Percentiles rank a stretch among this genome's conserved stretches.
Conservation (phyloP, 2,329 filamentous ascomycete genomes). For the Hypoxylon sp. region DNA sequence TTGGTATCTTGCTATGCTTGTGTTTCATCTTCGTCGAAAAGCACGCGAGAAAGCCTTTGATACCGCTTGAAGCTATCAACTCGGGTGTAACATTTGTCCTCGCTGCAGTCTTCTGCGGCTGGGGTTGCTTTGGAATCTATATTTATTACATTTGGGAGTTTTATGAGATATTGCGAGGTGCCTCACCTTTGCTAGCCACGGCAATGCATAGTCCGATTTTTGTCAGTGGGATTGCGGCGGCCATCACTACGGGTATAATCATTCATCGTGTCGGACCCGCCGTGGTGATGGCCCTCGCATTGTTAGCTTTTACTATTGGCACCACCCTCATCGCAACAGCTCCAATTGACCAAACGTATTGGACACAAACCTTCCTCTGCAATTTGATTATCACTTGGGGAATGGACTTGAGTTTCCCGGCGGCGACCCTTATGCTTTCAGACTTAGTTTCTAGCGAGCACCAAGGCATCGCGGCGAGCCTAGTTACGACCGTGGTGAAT, state of each 20-base stretch:
- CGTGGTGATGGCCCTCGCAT: slow-evolving; percentile 53
- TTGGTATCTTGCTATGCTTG: slow-evolving; percentile 65
- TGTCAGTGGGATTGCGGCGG: slow-evolving; percentile 57
- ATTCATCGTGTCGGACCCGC: slow-evolving; percentile 54
- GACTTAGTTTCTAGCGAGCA: slow-evolving; percentile 57
- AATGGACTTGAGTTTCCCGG: slow-evolving; percentile 71
- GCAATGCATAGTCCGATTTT: slow-evolving; percentile 59
- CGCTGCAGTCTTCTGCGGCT: slow-evolving; percentile 63
- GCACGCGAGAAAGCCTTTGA: slow-evolving; percentile 63
- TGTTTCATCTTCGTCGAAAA: slow-evolving; percentile 68
- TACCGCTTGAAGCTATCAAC: slow-evolving; percentile 66
- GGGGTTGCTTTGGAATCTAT: slow-evolving; percentile 63
- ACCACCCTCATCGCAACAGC: slow-evolving; percentile 54
- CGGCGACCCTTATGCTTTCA: slow-evolving; percentile 66
- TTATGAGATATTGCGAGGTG: slow-evolving; percentile 57
- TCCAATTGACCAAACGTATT: slow-evolving; percentile 67
- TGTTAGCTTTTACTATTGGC: slow-evolving; percentile 53
- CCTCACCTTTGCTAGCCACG: slow-evolving; percentile 57
- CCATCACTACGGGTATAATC: slow-evolving; percentile 50
- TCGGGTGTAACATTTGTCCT: slow-evolving; percentile 65
- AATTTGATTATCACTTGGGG: slow-evolving; percentile 65
- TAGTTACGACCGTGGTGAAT: slow-evolving; percentile 71
- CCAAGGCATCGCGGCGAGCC: slow-evolving; percentile 57
- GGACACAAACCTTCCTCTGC: slow-evolving; percentile 67
- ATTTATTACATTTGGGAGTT: slow-evolving; percentile 62